Evolutionary conservation across 2,329 filamentous ascomycete genomes (phyloP).

Genomic region (Fusarium chlamydosporum): DNA sequence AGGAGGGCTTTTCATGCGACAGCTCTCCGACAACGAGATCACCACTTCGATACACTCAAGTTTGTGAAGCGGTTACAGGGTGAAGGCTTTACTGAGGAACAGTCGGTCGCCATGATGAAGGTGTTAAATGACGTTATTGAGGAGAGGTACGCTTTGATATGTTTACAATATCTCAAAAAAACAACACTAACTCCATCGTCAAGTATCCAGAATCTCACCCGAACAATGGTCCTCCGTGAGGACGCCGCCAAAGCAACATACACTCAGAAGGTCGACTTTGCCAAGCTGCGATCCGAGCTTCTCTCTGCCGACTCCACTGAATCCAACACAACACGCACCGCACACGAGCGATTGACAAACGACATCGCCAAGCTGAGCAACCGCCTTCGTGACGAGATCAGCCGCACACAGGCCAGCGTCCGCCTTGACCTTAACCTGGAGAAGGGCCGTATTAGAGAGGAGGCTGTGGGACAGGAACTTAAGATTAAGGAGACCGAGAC

Average conservation of each 20-base stretch:
- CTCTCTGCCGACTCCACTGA: conserved; percentile 93
- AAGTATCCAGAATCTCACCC: conserved; percentile 95
- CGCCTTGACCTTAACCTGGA: conserved; percentile 94
- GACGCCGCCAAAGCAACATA: conserved; percentile 86
- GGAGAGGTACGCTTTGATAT: conserved; percentile 73
- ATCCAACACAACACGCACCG: conserved; percentile 85
- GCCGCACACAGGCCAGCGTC: conserved; percentile 92
- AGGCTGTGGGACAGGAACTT: conserved; percentile 95
- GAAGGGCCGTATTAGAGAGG: conserved; percentile 95
- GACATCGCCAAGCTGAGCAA: conserved; percentile 95
- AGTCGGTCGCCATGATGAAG: conserved; percentile 98
- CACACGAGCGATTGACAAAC: conserved; percentile 93
- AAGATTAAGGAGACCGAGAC: conserved; percentile 99
- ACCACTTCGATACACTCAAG: conserved; percentile 98
- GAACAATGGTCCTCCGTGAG: conserved; percentile 97
- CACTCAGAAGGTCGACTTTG: conserved; percentile 96
- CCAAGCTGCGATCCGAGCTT: conserved; percentile 94
- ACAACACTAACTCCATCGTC: conserved; percentile 1
- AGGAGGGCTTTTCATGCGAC: conserved; percentile 77
- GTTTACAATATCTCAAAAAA: background rate
- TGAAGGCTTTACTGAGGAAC: conserved; percentile 95
- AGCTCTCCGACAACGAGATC: conserved; percentile 73
- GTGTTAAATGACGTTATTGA: conserved; percentile 97
- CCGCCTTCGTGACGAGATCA: conserved; percentile 91
- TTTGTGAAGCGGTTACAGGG: conserved; percentile 91